Conservation (phyloP, 2,329 filamentous ascomycete genomes). For the Beauveria asiatica region DNA sequence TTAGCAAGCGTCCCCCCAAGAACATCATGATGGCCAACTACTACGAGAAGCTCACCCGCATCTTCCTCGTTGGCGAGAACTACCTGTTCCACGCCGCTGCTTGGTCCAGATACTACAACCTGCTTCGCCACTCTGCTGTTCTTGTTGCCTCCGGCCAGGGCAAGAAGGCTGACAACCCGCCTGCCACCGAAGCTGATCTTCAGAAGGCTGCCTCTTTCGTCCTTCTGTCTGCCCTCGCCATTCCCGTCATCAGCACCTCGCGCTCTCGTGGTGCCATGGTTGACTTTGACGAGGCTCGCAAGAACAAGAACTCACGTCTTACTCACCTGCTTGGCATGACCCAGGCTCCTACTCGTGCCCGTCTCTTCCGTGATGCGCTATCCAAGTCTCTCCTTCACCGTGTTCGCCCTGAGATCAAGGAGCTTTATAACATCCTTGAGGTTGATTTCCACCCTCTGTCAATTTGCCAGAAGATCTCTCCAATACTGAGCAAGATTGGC, state of each 20-base stretch:
- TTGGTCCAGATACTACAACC: constrained; percentile 95
- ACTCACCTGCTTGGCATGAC: constrained; percentile 94
- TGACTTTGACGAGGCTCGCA: constrained; percentile 92
- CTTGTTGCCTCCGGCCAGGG: constrained; percentile 77
- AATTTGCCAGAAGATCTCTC: constrained; percentile 98
- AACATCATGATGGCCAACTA: constrained; percentile 99
- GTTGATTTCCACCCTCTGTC: constrained; percentile 98
- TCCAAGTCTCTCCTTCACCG: constrained; percentile 92
- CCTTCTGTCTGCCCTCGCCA: constrained; percentile 87
- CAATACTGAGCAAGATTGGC: constrained; percentile 88
- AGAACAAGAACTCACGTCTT: constrained; percentile 97
- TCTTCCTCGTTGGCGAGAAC: constrained; percentile 98
- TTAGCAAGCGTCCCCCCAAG: constrained; percentile 97
- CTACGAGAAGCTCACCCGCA: constrained; percentile 97
- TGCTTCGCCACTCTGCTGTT: constrained; percentile 82
- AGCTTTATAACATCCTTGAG: constrained; percentile 97
- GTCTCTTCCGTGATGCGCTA: constrained; percentile 90
- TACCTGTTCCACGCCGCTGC: constrained; percentile 98
- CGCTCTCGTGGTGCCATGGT: constrained; percentile 92
- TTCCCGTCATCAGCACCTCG: constrained; percentile 97
- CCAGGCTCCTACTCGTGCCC: constrained; percentile 76
- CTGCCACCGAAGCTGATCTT: constrained; percentile 79
- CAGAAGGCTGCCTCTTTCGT: constrained; percentile 95
- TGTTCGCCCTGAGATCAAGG: constrained; percentile 86
- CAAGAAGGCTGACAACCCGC: constrained; percentile 90